Evolutionary conservation across 179 eudicot genomes (phyloP).

Genomic region (Drosera spatulata): DNA sequence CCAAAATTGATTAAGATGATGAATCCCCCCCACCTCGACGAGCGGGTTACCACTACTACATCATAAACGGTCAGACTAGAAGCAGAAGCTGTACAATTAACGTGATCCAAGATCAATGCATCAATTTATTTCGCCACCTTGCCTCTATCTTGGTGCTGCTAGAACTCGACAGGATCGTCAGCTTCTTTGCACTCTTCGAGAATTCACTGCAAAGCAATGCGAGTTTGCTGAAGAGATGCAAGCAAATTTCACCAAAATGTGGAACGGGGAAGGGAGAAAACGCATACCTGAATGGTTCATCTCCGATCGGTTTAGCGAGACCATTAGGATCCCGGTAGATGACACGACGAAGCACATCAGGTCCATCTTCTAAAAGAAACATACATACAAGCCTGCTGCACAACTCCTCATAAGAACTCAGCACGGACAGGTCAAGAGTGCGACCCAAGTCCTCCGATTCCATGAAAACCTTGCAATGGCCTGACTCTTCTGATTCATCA

Average conservation of each 20-base stretch:
- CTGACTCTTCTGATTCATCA: constrained; percentile 29
- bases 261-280: not conserved
- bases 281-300: constrained; percentile 61
- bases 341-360: constrained; percentile 51
- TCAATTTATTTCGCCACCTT: constrained; percentile 21
- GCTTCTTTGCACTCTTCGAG: constrained; percentile 41
- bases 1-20: too few species aligned
- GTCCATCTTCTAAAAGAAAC: constrained; percentile 16
- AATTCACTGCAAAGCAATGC: constrained; percentile 42
- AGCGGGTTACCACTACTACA: too few species aligned
- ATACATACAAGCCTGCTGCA: not conserved
- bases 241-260: too few species aligned
- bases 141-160: constrained; percentile 38
- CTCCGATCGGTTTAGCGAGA: constrained; percentile 43
- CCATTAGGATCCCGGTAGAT: constrained; percentile 41
- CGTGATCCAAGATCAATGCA: not conserved
- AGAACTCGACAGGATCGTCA: constrained; percentile 52
- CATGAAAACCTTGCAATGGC: constrained; percentile 64
- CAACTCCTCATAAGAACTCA: constrained; percentile 47
- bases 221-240: not conserved
- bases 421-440: constrained; percentile 42
- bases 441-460: constrained; percentile 65
- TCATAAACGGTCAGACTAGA: too few species aligned
- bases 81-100: constrained; percentile 46
- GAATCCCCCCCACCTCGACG: too few species aligned